phyloP scores from a whole-genome alignment of 768 basidiomycete species.

The Boletus sp. region DNA sequence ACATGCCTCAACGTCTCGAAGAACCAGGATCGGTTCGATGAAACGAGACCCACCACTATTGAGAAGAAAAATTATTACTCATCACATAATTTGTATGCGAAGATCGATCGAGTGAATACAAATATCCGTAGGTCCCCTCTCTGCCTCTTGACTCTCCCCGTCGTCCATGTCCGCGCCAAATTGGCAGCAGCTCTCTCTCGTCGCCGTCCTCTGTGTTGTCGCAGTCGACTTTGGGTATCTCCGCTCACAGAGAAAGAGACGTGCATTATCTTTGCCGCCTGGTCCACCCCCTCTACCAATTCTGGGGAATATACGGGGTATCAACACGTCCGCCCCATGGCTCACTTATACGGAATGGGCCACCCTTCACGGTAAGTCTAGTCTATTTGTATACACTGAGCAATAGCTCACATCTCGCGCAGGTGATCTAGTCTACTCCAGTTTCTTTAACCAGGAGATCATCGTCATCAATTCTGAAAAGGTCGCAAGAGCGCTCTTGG shows the following conservation, averaged over 20 bases:
- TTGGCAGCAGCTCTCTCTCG: conserved; percentile 14
- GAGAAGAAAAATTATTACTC: not conserved
- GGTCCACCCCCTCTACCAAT: conserved; percentile 20
- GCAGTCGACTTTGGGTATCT: conserved; percentile 1
- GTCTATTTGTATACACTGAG: no score
- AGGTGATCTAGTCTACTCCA: conserved; percentile 28
- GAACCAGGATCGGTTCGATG: no score
- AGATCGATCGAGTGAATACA: not conserved
- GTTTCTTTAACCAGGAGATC: conserved; percentile 22
- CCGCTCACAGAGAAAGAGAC: conserved; percentile 3
- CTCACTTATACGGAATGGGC: conserved; percentile 20
- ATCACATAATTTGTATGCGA: not conserved
- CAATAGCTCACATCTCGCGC: not conserved
- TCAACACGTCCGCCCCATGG: conserved; percentile 14
- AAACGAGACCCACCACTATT: not conserved
- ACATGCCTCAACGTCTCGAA: not conserved
- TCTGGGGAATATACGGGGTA: conserved; percentile 18
- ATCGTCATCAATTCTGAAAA: conserved; percentile 28
- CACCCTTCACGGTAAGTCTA: conserved; percentile 11
- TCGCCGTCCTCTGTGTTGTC: conserved; percentile 8
- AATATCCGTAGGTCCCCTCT: not conserved
- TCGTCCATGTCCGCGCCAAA: not conserved
- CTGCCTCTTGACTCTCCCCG: not conserved
- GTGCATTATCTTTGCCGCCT: conserved; percentile 13
- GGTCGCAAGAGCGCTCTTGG: conserved; percentile 26